A percentile compares a stretch with the other conserved stretches of the same genome.
These are phyloP conservation scores for Agarophyton chilense DNA, from an alignment of 23 red algal species.

Conservation along the genomic window DNA sequence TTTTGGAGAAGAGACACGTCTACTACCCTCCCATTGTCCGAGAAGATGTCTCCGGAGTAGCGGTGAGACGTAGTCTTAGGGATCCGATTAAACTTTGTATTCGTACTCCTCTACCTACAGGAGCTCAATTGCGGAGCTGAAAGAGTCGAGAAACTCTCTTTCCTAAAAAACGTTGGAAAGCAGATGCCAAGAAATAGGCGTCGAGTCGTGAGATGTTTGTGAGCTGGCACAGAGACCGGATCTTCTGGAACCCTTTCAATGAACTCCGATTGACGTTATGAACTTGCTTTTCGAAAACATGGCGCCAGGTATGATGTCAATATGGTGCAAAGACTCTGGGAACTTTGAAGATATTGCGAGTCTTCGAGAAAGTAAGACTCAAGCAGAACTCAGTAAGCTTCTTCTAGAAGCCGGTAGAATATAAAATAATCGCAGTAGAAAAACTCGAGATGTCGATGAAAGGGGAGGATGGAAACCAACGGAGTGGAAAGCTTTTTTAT, in stretches of 20 bases:
- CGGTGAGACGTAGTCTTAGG: background rate
- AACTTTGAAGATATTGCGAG: background rate
- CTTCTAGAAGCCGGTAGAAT: background rate
- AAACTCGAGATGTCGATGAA: background rate
- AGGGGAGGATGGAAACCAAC: background rate
- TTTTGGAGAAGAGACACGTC: background rate
- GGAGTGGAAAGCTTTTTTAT: constrained; percentile 1
- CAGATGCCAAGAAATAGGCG: background rate
- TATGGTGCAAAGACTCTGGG: background rate
- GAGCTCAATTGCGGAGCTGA: background rate
- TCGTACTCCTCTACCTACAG: background rate
- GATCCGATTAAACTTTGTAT: background rate
- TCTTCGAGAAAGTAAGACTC: background rate
- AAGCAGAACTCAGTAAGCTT: background rate
- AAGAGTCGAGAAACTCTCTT: background rate
- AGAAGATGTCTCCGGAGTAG: background rate
- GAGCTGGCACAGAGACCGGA: too few species aligned
- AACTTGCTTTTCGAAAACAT: constrained; percentile 30
- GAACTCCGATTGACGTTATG: constrained; percentile 29
- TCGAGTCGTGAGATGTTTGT: background rate
- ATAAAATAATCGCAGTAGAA: background rate
- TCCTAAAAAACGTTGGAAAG: background rate
- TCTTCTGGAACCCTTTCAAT: background rate
- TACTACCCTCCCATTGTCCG: background rate
- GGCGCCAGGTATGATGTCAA: background rate